Base-by-base conservation (phyloP, 306 rosid genomes). In the Trifolium fragiferum region DNA sequence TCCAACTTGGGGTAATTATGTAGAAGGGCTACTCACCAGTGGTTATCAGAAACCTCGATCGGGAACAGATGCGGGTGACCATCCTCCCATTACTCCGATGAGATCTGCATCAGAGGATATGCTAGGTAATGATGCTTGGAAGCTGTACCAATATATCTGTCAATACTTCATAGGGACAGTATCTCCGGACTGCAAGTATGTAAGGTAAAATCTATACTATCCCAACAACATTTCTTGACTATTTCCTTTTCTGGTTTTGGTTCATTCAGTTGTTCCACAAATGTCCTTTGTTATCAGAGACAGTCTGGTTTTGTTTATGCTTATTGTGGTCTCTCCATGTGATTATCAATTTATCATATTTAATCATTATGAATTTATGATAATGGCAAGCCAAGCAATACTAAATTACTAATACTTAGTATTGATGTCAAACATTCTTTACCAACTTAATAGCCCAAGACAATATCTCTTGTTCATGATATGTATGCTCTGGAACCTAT, bases 41-140 rank as follows among this genome's bases (percentile, higher is more conserved):
- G 92, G 97, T 79, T 91, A 81, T 86, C 86, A 77, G 21, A 89
- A 89, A 76, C 97, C 98, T 72, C 87, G 86, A 77, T 72, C 27
- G 18, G 98, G 98, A 81, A 84, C 89, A 18, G 98, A 93, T 84
- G 97, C 16, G 16, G 98, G 98, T 40, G 98, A 93, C 71, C 98
- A 93, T 90, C 98, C 98, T 73, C 98, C 98, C 43, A 82, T 93
- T 62, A 93, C 98, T 66, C 98, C 98, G 70, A 89, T 93, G 94
- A 75, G 44, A 78, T 84, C 88, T 64, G 92, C 94, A 64, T 75
- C 94, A 40, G 98, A 93, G 82, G 92, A 90, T 84, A 83, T 83
- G 89, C 86, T 93, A 8, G 96, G 83, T 18, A 88, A 75, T 37
- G 98, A 93, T 86, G 87, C 97, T 83, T 93, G 98, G 97, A 91